Evolutionary conservation across 495 filamentous ascomycete species (phyloP), one percentile per base, ranked within the genome.

Genomic region (Aspergillus ellipticus): DNA sequence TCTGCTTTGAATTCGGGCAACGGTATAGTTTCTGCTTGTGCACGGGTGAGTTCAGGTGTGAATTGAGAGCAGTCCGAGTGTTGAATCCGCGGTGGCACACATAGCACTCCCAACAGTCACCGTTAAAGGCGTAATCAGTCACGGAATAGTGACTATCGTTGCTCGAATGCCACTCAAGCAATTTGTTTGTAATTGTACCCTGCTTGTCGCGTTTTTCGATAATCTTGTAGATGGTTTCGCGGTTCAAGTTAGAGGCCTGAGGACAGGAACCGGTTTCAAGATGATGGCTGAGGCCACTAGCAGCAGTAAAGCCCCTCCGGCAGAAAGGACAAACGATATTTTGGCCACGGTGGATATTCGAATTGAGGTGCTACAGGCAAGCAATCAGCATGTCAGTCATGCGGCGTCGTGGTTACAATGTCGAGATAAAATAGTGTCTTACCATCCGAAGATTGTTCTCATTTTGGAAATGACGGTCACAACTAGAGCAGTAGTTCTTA

Each of bases 1-100:
- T 0, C 3, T 22, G 6, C 16, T 42, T 45, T 0, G 20, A n/a
- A 31, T 80, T 80, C 0, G 79, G 79, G 51, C 80, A 85, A 58
- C 79, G 80, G 50, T 84, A 86, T 4, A 81, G 62, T 17, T 68
- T 65, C 52, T 79, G 72, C 53, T 76, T 59, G 52, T 84, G 69
- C 1, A 53, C 57, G 0, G 69, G 62, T 4, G 73, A 74, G 33
- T 73, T 72, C 11, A 74, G 49, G 58, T 77, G 73, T 26, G 62
- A 51, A 11, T 71, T 69, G 13, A 80, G 59, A 1, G 33, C 39
- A 0, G 2, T 22, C 0, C 10, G 15, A n/a, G 41, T 53, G 3
- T 16, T 43, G 60, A 77, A 80, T 2, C 56, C 13, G 11, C 62
- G 55, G 49, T 79, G 68, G 54, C 78, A 80, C 6, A 78, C 35